These are phyloP conservation scores for Huntiella moniliformis DNA, from an alignment of 2,329 filamentous ascomycete genomes.

Conservation along the genomic window DNA sequence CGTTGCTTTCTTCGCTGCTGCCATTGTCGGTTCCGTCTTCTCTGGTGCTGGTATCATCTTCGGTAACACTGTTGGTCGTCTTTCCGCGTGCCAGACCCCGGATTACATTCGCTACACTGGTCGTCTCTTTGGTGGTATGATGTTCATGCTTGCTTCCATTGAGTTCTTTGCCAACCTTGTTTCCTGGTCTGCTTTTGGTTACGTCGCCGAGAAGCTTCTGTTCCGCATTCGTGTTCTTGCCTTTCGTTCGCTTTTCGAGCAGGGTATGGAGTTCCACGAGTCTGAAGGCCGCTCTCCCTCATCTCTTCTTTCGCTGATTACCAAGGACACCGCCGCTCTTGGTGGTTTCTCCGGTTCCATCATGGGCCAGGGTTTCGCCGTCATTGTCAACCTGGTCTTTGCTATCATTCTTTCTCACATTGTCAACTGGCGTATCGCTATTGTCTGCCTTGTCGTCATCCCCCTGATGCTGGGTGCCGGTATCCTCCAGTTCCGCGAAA, in stretches of 20 bases:
- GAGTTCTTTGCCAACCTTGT: slow-evolving; percentile 34
- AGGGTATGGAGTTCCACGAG: slow-evolving; percentile 55
- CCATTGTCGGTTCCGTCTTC: slow-evolving; percentile 37
- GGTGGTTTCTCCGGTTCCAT: slow-evolving; percentile 52
- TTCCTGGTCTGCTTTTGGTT: slow-evolving; percentile 32
- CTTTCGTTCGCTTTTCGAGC: slow-evolving; percentile 44
- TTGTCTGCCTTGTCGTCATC: slow-evolving; percentile 51
- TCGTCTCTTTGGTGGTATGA: slow-evolving; percentile 36
- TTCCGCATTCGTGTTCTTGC: slow-evolving; percentile 44
- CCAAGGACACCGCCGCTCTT: slow-evolving; percentile 46
- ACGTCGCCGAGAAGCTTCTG: slow-evolving; percentile 41
- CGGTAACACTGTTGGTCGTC: slow-evolving; percentile 22
- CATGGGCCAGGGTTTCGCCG: slow-evolving; percentile 49
- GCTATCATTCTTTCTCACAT: slow-evolving; percentile 52
- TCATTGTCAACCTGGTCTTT: slow-evolving; percentile 46
- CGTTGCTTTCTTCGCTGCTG: slow-evolving; percentile 23
- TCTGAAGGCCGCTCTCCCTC: slow-evolving; percentile 42
- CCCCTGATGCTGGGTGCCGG: slow-evolving; percentile 51
- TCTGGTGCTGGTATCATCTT: slow-evolving; percentile 35
- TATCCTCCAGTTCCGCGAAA: slow-evolving; percentile 45
- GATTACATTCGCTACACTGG: slow-evolving; percentile 20
- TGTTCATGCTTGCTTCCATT: slow-evolving; percentile 31
- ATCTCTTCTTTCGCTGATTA: slow-evolving; percentile 46
- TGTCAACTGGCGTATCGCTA: slow-evolving; percentile 56
- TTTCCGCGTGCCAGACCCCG: slow-evolving; percentile 28